These are phyloP conservation scores for Neocucurbitaria cava DNA, from an alignment of 2,329 filamentous ascomycete genomes.

Conservation along the genomic window DNA sequence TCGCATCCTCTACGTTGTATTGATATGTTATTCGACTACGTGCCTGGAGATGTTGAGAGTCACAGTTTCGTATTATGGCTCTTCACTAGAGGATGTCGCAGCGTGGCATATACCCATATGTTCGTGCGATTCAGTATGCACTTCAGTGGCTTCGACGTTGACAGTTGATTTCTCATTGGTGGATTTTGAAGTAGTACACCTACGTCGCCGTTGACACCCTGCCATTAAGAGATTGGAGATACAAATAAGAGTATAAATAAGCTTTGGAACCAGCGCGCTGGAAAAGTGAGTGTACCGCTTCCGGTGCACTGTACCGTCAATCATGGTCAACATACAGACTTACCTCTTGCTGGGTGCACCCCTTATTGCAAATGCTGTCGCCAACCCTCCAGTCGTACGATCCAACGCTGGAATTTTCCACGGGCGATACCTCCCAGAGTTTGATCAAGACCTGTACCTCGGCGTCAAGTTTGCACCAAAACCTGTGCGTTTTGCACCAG, in stretches of 20 bases:
- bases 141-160: background rate
- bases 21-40: background rate
- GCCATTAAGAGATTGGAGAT: background rate
- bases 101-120: background rate
- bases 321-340: background rate
- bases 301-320: background rate
- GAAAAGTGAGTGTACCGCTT: background rate
- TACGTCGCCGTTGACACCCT: background rate
- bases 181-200: background rate
- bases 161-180: background rate
- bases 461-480: constrained; percentile 41
- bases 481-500: constrained; percentile 34
- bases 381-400: constrained; percentile 17
- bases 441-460: constrained; percentile 39
- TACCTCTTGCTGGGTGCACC: background rate
- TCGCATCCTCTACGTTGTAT: too few relatives aligned
- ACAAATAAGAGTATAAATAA: background rate
- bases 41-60: background rate
- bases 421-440: constrained; percentile 34
- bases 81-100: background rate
- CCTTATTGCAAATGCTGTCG: background rate
- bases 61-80: background rate
- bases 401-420: constrained; percentile 36
- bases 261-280: background rate
- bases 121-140: background rate